Conservation (phyloP, 1,284 basidiomycete genomes). For the Afroboletus lepidellus region DNA sequence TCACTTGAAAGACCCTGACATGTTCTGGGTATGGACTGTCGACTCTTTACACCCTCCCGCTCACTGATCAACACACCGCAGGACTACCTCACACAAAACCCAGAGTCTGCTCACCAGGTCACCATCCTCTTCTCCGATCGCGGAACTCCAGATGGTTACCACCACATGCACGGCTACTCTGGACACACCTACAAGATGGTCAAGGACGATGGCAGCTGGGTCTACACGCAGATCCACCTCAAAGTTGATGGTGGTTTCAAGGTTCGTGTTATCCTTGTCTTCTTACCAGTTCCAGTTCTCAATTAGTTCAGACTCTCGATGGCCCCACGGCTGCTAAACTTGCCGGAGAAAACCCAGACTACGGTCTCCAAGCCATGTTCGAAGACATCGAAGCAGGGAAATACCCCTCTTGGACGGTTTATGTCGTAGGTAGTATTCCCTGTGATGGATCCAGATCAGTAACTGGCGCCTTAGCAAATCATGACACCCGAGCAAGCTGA, state of each 20-base stretch:
- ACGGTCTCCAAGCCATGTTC: conserved; percentile 75
- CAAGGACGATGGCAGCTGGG: conserved; percentile 78
- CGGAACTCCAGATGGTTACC: conserved; percentile 84
- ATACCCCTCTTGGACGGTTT: conserved; percentile 78
- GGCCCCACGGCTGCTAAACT: conserved; percentile 53
- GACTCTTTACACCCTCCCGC: neutral
- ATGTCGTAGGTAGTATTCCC: conserved; percentile 48
- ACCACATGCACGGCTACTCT: conserved; percentile 86
- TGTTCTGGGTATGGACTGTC: conserved; percentile 65
- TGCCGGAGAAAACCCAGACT: conserved; percentile 79
- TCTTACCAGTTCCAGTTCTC: neutral
- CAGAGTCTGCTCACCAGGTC: conserved; percentile 89
- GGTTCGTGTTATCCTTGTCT: conserved; percentile 33
- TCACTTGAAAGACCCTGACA: conserved; percentile 79
- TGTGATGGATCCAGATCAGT: neutral
- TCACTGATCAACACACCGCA: conserved; percentile 30
- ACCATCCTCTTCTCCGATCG: conserved; percentile 90
- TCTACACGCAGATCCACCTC: conserved; percentile 83
- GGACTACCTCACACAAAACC: conserved; percentile 92
- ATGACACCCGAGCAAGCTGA: conserved; percentile 92
- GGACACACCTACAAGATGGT: conserved; percentile 92
- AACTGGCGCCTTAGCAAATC: conserved; percentile 59
- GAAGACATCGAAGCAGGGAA: conserved; percentile 78
- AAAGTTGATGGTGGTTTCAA: conserved; percentile 78
- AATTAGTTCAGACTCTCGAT: conserved; percentile 53